Percentiles rank a stretch among this genome's conserved stretches.
These are phyloP conservation scores for Claviceps humidiphila DNA, from an alignment of 2,329 filamentous ascomycete genomes.

Conservation along the genomic window DNA sequence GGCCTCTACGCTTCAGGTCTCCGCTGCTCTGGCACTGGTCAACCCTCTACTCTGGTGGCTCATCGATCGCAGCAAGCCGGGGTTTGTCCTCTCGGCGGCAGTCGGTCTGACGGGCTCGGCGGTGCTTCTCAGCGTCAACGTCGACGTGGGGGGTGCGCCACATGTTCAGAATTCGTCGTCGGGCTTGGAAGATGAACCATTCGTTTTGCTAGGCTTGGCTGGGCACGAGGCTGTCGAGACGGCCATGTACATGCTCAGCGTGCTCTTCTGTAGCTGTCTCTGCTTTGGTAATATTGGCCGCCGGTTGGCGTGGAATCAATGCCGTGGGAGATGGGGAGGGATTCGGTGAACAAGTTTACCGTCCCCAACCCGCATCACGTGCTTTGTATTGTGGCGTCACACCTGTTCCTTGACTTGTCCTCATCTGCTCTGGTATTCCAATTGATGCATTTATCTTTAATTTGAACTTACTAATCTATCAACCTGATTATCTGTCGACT, in stretches of 20 bases:
- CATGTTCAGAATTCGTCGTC: constrained; percentile 20
- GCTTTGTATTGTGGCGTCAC: too few relatives aligned
- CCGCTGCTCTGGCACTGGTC: constrained; percentile 73
- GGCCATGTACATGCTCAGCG: constrained; percentile 81
- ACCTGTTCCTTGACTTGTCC: background rate
- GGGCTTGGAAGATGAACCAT: constrained; percentile 2
- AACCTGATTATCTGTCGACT: too few relatives aligned
- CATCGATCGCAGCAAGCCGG: constrained; percentile 77
- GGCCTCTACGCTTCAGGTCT: constrained; percentile 90
- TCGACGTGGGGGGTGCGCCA: constrained; percentile 63
- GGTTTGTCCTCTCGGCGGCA: constrained; percentile 63
- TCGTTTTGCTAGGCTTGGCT: constrained; percentile 36
- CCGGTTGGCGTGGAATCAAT: constrained; percentile 44
- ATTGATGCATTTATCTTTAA: too few relatives aligned
- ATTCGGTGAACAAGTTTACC: constrained; percentile 16
- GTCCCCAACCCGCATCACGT: too few relatives aligned
- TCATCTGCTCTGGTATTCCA: too few relatives aligned
- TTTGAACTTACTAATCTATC: too few relatives aligned
- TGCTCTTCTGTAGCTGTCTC: constrained; percentile 86
- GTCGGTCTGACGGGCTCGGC: constrained; percentile 65
- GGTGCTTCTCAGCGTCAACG: constrained; percentile 60
- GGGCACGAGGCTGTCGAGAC: constrained; percentile 54
- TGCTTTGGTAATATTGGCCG: constrained; percentile 95
- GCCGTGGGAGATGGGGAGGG: constrained; percentile 34
- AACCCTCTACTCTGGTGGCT: constrained; percentile 95